Evolutionary conservation across 306 rosid genomes (phyloP), one percentile per base, ranked within the genome.

Genomic region (Medicago lupulina): DNA sequence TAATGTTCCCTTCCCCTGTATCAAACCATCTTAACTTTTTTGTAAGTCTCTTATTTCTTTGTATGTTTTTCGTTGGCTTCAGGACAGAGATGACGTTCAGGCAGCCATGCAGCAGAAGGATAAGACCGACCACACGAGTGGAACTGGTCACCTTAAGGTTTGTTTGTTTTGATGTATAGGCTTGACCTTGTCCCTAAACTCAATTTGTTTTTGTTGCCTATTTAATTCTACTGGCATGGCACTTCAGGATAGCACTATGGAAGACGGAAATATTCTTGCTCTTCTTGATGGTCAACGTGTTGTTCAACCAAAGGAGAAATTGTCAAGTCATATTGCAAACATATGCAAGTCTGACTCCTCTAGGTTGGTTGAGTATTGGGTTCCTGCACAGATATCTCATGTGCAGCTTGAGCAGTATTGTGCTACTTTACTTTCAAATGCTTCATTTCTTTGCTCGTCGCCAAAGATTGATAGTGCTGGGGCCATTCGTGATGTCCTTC

Each of bases 321-420:
- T 85, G 28, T 84, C 86, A 57, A 88, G 76, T 77, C 80, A 88
- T 78, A 81, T 78, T 68, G 88, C 85, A 71, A 31, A 85, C 74
- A 71, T 58, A 64, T 83, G 85, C 88, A 82, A 83, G 73, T 73
- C 82, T 41, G 91, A 83, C 78, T 78, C 86, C 76, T 76, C 80
- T 70, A 85, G 85, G 71, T 90, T 90, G 84, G 85, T 76, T 53
- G 99, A 95, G 92, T 92, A 92, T 76, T 95, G 97, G 97, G 90
- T 92, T 86, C 99, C 97, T 69, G 95, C 82, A 64, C 89, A 74
- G 75, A 69, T 92, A 44, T 87, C 99, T 15, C 74, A 87, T 80
- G 86, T 85, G 80, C 99, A 95, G 86, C 92, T 92, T 74, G 99
- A 95, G 89, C 87, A 82, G 83, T 95, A 95, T 81, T 95, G 99